A percentile compares a stretch with the other conserved stretches of the same genome.
Conservation (phyloP, 2,329 filamentous ascomycete genomes). For the Basipetospora chlamydospora region DNA sequence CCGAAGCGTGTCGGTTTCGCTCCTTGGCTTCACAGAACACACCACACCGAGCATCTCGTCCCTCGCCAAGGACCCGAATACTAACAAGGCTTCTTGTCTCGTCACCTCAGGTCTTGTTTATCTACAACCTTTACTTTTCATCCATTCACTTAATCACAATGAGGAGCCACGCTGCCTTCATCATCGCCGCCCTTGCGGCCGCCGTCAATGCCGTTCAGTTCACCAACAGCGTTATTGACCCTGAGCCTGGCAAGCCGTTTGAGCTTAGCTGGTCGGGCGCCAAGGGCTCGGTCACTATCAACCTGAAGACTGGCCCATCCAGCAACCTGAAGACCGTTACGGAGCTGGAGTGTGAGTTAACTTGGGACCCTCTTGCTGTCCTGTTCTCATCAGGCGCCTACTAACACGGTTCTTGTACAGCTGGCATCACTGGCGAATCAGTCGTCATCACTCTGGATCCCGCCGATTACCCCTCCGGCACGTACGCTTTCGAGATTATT, state of each 20-base stretch:
- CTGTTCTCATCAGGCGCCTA: not conserved
- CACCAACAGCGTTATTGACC: slow-evolving; percentile 30
- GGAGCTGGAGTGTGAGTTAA: slow-evolving; percentile 38
- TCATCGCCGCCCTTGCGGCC: slow-evolving; percentile 32
- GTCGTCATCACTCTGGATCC: slow-evolving; percentile 23
- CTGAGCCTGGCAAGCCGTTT: slow-evolving; percentile 36
- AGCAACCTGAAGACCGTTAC: slow-evolving; percentile 27
- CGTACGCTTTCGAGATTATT: slow-evolving; percentile 30
- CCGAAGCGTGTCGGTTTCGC: too few species aligned
- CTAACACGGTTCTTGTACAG: slow-evolving; percentile 12
- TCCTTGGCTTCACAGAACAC: too few species aligned
- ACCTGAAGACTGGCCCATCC: slow-evolving; percentile 36
- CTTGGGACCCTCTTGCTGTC: not conserved
- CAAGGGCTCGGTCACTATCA: slow-evolving; percentile 31
- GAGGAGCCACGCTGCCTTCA: slow-evolving; percentile 36
- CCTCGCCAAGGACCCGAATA: too few species aligned
- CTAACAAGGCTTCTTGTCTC: too few species aligned
- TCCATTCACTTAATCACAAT: slow-evolving; percentile 26
- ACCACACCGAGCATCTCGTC: too few species aligned
- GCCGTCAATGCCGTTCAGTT: slow-evolving; percentile 28
- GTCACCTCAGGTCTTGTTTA: not conserved
- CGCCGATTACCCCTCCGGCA: slow-evolving; percentile 20
- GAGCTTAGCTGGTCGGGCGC: slow-evolving; percentile 35
- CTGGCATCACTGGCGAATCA: slow-evolving; percentile 17
- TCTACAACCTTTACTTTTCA: not conserved